These are phyloP conservation scores for Phytopythium vexans DNA, from an alignment of 352 stramenopile genomes.

Conservation along the genomic window DNA sequence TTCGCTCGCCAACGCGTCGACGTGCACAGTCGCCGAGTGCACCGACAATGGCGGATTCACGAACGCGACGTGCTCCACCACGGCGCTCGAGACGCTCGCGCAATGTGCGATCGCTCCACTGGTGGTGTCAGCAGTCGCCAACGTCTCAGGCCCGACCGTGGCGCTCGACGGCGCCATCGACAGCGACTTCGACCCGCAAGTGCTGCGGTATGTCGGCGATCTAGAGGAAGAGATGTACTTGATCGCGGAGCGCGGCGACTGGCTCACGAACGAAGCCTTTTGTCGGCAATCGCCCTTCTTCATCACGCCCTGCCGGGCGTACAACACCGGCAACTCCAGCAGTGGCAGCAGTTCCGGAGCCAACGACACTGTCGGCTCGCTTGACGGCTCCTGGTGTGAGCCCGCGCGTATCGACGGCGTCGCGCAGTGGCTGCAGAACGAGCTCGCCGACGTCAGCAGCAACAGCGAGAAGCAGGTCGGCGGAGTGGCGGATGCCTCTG, in stretches of 20 bases:
- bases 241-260: conserved; percentile 21
- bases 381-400: conserved; percentile 21
- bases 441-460: background rate
- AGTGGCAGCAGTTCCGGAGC: background rate
- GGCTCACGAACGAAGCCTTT: conserved; percentile 14
- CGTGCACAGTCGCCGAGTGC: conserved; percentile 6
- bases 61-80: too few relatives aligned
- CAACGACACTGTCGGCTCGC: background rate
- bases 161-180: conserved; percentile 29
- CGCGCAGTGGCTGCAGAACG: conserved; percentile 19
- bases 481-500: background rate
- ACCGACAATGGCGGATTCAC: background rate
- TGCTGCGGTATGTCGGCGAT: conserved; percentile 12
- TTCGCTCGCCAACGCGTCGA: conserved; percentile 12
- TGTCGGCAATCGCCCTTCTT: conserved; percentile 26
- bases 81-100: too few relatives aligned
- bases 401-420: conserved; percentile 24
- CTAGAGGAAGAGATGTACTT: conserved; percentile 11
- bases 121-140: background rate
- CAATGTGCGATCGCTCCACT: too few relatives aligned
- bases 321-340: conserved; percentile 9
- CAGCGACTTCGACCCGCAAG: conserved; percentile 26
- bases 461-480: background rate
- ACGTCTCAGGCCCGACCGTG: conserved; percentile 1
- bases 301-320: conserved; percentile 24